Percentiles rank a stretch among this genome's conserved stretches.
phyloP scores from a whole-genome alignment of 352 stramenopile species.

The Pythium rishiriense region DNA sequence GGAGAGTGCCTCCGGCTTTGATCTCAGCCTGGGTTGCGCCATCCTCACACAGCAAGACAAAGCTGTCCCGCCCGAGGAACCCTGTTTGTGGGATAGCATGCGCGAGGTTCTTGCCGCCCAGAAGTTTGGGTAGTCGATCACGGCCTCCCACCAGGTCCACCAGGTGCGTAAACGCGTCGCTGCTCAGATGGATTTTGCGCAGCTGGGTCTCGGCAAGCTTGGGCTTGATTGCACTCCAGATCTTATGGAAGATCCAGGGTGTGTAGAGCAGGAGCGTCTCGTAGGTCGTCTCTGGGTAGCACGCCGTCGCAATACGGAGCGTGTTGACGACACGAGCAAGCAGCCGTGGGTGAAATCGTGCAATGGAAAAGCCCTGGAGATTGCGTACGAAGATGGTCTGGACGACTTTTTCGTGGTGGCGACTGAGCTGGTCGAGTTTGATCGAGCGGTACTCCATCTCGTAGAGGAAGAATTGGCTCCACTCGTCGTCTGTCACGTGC shows the following conservation, averaged over 20 bases:
- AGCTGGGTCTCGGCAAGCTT: slow-evolving; percentile 69
- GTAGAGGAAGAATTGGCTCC: slow-evolving; percentile 67
- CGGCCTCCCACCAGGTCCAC: slow-evolving; percentile 46
- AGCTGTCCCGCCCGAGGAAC: slow-evolving; percentile 61
- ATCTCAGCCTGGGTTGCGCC: slow-evolving; percentile 69
- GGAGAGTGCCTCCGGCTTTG: slow-evolving; percentile 51
- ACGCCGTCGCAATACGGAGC: slow-evolving; percentile 52
- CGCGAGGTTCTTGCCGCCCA: slow-evolving; percentile 53
- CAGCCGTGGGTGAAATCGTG: slow-evolving; percentile 55
- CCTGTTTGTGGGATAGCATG: slow-evolving; percentile 66
- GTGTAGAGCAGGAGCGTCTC: slow-evolving; percentile 60
- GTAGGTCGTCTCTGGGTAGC: slow-evolving; percentile 65
- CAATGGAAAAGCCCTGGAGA: slow-evolving; percentile 63
- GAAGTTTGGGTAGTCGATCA: slow-evolving; percentile 53
- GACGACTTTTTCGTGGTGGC: slow-evolving; percentile 53
- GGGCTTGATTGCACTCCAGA: slow-evolving; percentile 53
- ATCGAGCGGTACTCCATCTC: slow-evolving; percentile 74
- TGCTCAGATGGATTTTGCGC: slow-evolving; percentile 63
- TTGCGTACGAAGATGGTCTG: slow-evolving; percentile 66
- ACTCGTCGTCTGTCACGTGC: slow-evolving; percentile 68
- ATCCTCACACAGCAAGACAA: slow-evolving; percentile 68
- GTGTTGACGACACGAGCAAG: slow-evolving; percentile 45
- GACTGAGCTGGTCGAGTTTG: slow-evolving; percentile 64
- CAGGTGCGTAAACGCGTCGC: slow-evolving; percentile 45
- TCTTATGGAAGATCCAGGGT: slow-evolving; percentile 75